Base-by-base conservation (phyloP, 2,329 filamentous ascomycete genomes). In the Pseudogymnoascus sp. region DNA sequence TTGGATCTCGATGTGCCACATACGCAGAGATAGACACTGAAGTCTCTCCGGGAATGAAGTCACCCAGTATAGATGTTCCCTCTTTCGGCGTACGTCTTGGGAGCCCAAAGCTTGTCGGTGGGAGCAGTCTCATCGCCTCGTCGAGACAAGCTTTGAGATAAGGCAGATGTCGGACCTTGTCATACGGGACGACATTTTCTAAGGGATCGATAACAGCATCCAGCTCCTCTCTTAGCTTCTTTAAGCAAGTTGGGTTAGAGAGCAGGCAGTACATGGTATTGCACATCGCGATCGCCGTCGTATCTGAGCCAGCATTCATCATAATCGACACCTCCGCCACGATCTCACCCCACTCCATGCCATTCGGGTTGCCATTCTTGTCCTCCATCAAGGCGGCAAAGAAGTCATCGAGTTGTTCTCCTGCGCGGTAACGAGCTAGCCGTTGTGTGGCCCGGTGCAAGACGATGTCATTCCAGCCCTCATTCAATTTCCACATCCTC, bases 351-450 rank as follows among this genome's bases (percentile, higher is more conserved):
- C 77, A 82, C 64, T 84, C 80, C 1, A 85, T 76, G 38, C 77
- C 71, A 38, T 74, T 72, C 1, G 76, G 71, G 3, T 71, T 69
- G 14, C 72, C 77, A 16, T 76, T 72, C 61, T 74, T 77, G 59
- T 78, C 74, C 8, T 79, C 79, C 79, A 86, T 82, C 4, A 85
- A 69, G 0, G 77, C 75, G 60, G 79, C 75, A 73, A 86, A 84
- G 71, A 86, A 85, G 66, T 86, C 83, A 49, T 82, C 78, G 0
- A 85, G 75, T 64, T 80, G 80, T 70, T 85, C 82, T 23, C 82
- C 82, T 0, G 72, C 72, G 22, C 77, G 69, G 65, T 82, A 80
- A 3, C 79, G 72, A 62, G 75, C 67, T 16, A 82, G 68, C 0
- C 80, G 75, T 39, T 77, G 68, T 1, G 72, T 75, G 0, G 79